Conservation (phyloP, 805 yeast genomes). For the Candida coleopterorum region DNA sequence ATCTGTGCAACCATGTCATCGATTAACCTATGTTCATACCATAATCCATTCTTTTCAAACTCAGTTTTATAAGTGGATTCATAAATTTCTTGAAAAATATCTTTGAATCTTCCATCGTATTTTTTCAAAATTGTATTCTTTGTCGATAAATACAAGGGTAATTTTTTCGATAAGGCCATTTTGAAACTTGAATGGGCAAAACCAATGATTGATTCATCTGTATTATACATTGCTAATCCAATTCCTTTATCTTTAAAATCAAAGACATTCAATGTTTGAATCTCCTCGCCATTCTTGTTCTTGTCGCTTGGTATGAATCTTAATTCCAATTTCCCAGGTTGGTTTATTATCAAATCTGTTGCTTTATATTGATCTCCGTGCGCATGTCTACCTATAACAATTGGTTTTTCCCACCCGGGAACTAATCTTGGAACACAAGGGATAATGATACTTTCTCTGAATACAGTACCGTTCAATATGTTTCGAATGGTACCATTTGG, state of each 20-base stretch:
- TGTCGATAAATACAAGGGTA: slow-evolving; percentile 66
- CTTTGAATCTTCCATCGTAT: slow-evolving; percentile 80
- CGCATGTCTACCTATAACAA: slow-evolving; percentile 82
- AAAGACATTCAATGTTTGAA: slow-evolving; percentile 48
- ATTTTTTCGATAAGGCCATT: slow-evolving; percentile 59
- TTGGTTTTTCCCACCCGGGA: slow-evolving; percentile 79
- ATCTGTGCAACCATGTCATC: slow-evolving; percentile 90
- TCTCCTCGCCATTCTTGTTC: slow-evolving; percentile 49
- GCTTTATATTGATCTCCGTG: slow-evolving; percentile 84
- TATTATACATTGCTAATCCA: slow-evolving; percentile 79
- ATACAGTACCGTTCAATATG: slow-evolving; percentile 77
- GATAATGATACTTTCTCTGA: slow-evolving; percentile 79
- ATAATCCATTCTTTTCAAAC: slow-evolving; percentile 58
- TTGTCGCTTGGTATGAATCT: slow-evolving; percentile 67
- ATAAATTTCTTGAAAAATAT: slow-evolving; percentile 66
- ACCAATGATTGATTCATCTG: slow-evolving; percentile 70
- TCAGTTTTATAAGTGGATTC: slow-evolving; percentile 51
- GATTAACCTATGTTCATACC: slow-evolving; percentile 77
- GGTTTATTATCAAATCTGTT: slow-evolving; percentile 63
- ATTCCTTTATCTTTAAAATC: slow-evolving; percentile 67
- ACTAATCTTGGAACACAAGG: slow-evolving; percentile 72
- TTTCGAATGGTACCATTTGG: slow-evolving; percentile 85
- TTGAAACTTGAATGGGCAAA: slow-evolving; percentile 80
- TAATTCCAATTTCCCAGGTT: slow-evolving; percentile 63
- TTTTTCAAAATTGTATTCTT: slow-evolving; percentile 79